A percentile compares a stretch with the other conserved stretches of the same genome.
Evolutionary conservation across 352 stramenopile genomes (phyloP).

Genomic region (Thraustotheca clavata): DNA sequence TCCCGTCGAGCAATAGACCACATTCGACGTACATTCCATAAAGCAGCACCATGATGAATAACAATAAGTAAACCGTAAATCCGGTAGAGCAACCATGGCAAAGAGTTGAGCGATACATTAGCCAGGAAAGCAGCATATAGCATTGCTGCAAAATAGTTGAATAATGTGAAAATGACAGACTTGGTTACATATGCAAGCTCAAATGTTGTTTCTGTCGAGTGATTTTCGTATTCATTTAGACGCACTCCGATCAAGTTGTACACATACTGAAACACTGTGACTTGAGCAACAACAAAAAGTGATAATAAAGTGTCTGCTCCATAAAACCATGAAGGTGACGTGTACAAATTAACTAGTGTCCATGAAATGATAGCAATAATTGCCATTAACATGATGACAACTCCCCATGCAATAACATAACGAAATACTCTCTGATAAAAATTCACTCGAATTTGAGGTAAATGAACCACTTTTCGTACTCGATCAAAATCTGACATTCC

Average conservation of each 20-base stretch:
- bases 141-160: conserved; percentile 68
- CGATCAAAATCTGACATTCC: conserved; percentile 66
- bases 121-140: conserved; percentile 79
- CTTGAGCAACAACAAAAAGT: conserved; percentile 60
- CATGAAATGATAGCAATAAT: conserved; percentile 48
- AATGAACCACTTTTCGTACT: conserved; percentile 42
- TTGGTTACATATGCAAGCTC: conserved; percentile 84
- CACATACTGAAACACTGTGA: conserved; percentile 68
- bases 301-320: conserved; percentile 41
- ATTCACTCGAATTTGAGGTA: conserved; percentile 52
- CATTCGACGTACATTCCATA: not conserved
- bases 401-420: conserved; percentile 12
- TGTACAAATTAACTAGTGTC: conserved; percentile 59
- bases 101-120: not conserved
- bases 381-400: conserved; percentile 40
- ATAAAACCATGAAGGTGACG: conserved; percentile 53
- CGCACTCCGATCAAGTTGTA: conserved; percentile 46
- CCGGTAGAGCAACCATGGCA: conserved; percentile 13
- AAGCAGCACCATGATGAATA: not conserved
- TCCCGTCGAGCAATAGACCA: not conserved
- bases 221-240: conserved; percentile 89
- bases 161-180: conserved; percentile 71
- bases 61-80: conserved; percentile 15
- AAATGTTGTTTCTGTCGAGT: conserved; percentile 94
- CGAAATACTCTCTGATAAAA: conserved; percentile 54